Evolutionary conservation across 2,329 filamentous ascomycete genomes (phyloP), one percentile per base, ranked within the genome.

Genomic region (Calonectria hongkongensis): DNA sequence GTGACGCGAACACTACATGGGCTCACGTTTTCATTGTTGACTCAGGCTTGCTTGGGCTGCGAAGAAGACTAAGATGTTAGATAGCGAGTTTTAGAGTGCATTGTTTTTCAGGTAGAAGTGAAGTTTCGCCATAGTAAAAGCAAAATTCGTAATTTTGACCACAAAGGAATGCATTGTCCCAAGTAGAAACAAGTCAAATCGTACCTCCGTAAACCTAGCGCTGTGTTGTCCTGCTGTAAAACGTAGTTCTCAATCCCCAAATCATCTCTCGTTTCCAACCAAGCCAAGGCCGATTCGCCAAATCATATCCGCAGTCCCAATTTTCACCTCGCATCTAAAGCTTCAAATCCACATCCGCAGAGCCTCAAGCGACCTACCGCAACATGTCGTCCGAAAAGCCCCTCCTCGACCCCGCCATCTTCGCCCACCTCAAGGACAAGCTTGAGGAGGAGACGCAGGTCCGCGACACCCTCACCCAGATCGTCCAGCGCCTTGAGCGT

Each of bases 361-460:
- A 66, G 69, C 64, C 62, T 73, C 74, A 66, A 21, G 66, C 66
- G 45, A 68, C 65, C 47, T 70, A 70, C 65, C 65, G 4, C 48
- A 65, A 58, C 71, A 85, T 84, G 83, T 78, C 83, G 69, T 74
- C 79, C 62, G 79, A 82, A 13, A 80, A 81, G 10, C 79, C 79
- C 60, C 84, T 87, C 36, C 83, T 97, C 80, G 93, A 97, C 83
- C 93, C 94, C 73, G 89, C 90, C 76, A 94, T 98, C 83, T 98
- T 98, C 85, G 92, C 95, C 81, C 90, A 94, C 79, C 92, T 99
- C 74, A 96, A 98, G 85, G 87, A 90, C 72, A 96, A 96, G 84
- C 95, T 98, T 79, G 97, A 98, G 79, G 93, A 97, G 84, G 97
- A 98, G 83, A 89, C 91, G 10, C 88, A 90, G 68, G 92, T 98